phyloP scores from a whole-genome alignment of 2,329 filamentous ascomycete species.

The Talaromyces piceae region DNA sequence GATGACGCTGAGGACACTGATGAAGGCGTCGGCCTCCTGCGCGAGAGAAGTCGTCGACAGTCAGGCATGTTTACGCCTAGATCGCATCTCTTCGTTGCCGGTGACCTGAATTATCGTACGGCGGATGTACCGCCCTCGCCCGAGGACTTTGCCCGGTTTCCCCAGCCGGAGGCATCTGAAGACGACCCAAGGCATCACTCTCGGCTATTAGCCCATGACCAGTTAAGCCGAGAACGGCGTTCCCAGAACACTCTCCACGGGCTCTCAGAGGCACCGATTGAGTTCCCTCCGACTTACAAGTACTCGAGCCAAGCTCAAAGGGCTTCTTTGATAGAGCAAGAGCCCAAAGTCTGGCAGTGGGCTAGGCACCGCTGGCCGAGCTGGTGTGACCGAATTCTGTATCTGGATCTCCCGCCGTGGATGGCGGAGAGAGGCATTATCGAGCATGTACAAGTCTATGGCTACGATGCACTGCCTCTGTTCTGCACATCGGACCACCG shows the following conservation, averaged over 20 bases:
- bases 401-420: conserved; percentile 56
- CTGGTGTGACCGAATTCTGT: conserved; percentile 91
- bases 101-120: conserved; percentile 94
- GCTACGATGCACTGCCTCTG: conserved; percentile 69
- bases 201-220: conserved; percentile 65
- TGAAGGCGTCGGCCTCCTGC: conserved; percentile 26
- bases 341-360: conserved; percentile 57
- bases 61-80: conserved; percentile 61
- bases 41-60: conserved; percentile 16
- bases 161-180: conserved; percentile 48
- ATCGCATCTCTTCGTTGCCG: conserved; percentile 75
- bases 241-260: conserved; percentile 69
- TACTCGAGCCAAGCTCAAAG: conserved; percentile 50
- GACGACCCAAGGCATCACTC: conserved; percentile 55
- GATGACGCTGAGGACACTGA: conserved; percentile 36
- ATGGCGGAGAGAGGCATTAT: conserved; percentile 25
- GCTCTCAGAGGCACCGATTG: conserved; percentile 63
- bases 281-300: conserved; percentile 92
- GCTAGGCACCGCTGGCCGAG: conserved; percentile 77
- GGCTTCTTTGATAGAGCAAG: conserved; percentile 23
- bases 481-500: conserved; percentile 83
- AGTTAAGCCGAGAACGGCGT: conserved; percentile 64
- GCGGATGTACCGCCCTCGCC: conserved; percentile 56
- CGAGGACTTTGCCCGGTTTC: conserved; percentile 52
- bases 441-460: conserved; percentile 44